These are phyloP conservation scores for Aeminium ludgeri DNA, from an alignment of 495 filamentous ascomycete species.

Conservation along the genomic window DNA sequence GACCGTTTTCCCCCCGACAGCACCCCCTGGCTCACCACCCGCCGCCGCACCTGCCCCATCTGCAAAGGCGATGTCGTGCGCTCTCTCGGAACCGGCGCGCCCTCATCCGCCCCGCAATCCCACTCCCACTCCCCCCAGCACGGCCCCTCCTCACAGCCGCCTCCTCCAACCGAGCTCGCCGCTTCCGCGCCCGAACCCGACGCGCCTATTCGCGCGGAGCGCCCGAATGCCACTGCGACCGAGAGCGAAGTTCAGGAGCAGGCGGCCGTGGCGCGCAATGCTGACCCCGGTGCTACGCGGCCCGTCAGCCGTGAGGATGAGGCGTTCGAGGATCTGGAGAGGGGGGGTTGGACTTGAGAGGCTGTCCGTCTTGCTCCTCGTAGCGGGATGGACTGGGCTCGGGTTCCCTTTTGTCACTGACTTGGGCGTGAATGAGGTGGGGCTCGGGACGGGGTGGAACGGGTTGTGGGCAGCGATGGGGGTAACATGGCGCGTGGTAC, in stretches of 20 bases:
- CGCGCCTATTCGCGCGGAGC: neutral
- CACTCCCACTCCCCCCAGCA: too few species aligned
- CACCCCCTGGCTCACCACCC: conserved; percentile 94
- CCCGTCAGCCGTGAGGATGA: conserved; percentile 15
- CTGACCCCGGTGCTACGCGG: conserved; percentile 11
- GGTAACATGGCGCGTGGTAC: too few species aligned
- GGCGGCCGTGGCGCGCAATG: conserved; percentile 13
- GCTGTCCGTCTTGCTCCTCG: too few species aligned
- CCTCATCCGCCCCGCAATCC: too few species aligned
- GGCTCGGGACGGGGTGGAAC: too few species aligned
- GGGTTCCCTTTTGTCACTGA: too few species aligned
- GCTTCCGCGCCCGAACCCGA: neutral
- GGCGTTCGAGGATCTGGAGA: conserved; percentile 16
- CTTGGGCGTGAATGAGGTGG: too few species aligned
- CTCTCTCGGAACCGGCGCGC: conserved; percentile 23
- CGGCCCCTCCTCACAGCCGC: too few species aligned
- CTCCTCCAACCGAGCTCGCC: neutral
- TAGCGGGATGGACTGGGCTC: too few species aligned
- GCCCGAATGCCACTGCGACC: conserved; percentile 3
- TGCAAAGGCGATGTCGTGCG: conserved; percentile 94
- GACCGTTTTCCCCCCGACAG: conserved; percentile 30
- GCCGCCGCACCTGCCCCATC: conserved; percentile 88
- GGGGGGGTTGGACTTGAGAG: conserved; percentile 5
- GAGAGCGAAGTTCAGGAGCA: conserved; percentile 11
- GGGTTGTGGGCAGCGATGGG: too few species aligned